Conservation (phyloP, 2,329 filamentous ascomycete genomes). For the Thermoascus crustaceus region DNA sequence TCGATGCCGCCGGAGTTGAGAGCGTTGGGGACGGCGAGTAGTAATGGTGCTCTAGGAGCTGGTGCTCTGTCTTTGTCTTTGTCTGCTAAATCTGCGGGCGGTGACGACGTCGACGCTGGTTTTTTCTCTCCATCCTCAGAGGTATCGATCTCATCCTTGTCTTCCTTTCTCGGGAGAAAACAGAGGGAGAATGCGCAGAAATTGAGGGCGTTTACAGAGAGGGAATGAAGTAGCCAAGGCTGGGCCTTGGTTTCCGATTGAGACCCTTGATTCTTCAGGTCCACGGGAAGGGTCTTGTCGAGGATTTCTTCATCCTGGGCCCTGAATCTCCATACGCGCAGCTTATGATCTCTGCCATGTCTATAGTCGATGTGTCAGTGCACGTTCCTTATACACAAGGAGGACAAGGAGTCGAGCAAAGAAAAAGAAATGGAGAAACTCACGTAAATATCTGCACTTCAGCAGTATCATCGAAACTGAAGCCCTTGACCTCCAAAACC, state of each 20-base stretch:
- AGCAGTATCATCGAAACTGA: conserved; percentile 39
- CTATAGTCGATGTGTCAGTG: conserved; percentile 40
- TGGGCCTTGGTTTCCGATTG: conserved; percentile 40
- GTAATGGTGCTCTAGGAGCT: conserved; percentile 31
- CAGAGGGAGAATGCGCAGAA: conserved; percentile 78
- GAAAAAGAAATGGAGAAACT: conserved; percentile 27
- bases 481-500: conserved; percentile 65
- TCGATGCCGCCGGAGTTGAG: conserved; percentile 69
- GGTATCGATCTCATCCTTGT: conserved; percentile 9
- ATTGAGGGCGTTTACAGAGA: conserved; percentile 88
- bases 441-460: conserved; percentile 74
- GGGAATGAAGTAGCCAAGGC: conserved; percentile 77
- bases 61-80: conserved; percentile 5
- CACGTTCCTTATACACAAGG: background rate
- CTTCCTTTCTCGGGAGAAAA: conserved; percentile 18
- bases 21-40: conserved; percentile 75
- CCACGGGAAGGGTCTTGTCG: conserved; percentile 63
- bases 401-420: conserved; percentile 1
- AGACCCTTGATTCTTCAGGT: conserved; percentile 39
- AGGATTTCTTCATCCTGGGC: conserved; percentile 52
- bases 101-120: too few species aligned
- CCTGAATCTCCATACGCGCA: conserved; percentile 74
- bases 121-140: too few species aligned
- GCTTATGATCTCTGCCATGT: conserved; percentile 80
- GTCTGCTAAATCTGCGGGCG: conserved; percentile 15